Evolutionary conservation across 1,139 yeast species (phyloP).

Genomic region (Nakaseomyces uthaithaninus): DNA sequence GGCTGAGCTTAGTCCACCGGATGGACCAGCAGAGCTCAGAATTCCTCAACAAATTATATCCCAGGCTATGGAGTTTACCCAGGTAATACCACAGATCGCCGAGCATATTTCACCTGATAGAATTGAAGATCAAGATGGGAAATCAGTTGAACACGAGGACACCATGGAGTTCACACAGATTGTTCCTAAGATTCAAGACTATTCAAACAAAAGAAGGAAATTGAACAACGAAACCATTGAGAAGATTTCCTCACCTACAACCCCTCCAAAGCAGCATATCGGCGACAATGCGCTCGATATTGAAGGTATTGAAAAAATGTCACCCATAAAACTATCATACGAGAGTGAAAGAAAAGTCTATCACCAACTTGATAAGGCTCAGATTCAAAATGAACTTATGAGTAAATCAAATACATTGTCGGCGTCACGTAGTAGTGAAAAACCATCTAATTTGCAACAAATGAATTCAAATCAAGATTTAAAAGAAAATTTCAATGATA

Average conservation of each 20-base stretch:
- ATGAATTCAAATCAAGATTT: not conserved
- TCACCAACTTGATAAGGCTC: too few species aligned
- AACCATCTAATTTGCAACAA: too few species aligned
- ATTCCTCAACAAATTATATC: not conserved
- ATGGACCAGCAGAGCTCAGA: slow-evolving; percentile 3
- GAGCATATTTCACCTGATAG: not conserved
- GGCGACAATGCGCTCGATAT: slow-evolving; percentile 10
- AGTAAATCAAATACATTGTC: too few species aligned
- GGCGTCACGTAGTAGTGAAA: too few species aligned
- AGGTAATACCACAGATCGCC: not conserved
- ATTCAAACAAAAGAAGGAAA: slow-evolving; percentile 11
- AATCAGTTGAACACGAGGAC: slow-evolving; percentile 5
- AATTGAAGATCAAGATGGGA: not conserved
- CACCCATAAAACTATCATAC: slow-evolving; percentile 22
- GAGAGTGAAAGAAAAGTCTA: slow-evolving; percentile 3
- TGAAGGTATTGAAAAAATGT: slow-evolving; percentile 26
- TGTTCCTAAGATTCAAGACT: slow-evolving; percentile 4
- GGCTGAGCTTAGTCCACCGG: slow-evolving; percentile 5
- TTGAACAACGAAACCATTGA: slow-evolving; percentile 9
- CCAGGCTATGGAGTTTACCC: slow-evolving; percentile 9
- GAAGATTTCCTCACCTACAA: slow-evolving; percentile 7
- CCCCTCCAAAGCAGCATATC: slow-evolving; percentile 3
- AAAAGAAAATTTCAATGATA: not conserved
- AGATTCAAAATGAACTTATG: too few species aligned
- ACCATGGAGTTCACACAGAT: slow-evolving; percentile 5